Evolutionary conservation across 2,329 filamentous ascomycete species (phyloP), one percentile per base, ranked within the genome.

Genomic region (Botrytis fabae): DNA sequence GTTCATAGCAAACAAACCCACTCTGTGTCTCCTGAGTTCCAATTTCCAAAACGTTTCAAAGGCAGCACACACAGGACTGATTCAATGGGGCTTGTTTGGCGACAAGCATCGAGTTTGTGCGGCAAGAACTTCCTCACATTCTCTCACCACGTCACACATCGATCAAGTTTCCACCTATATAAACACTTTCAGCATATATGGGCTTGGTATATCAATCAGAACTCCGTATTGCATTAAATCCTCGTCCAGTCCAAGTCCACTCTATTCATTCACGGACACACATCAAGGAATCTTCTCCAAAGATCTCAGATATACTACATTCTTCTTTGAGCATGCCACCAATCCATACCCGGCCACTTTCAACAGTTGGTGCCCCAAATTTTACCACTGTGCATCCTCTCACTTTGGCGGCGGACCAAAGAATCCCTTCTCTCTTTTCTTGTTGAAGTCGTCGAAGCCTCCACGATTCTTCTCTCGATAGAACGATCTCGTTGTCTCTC

Each of bases 341-440:
- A 73, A 98, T 86, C 94, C 95, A 98, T 64, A 88, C 84, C 76
- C 93, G 89, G 6, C 91, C 94, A 40, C 91, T 92, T 81, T 98
- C 94, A 38, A 97, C 91, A 62, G 91, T 91, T 71, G 86, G 87
- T 1, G 95, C 93, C 1, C 93, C 94, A 81, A 98, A 97, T 81
- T 98, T 98, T 77, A 98, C 92, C 40, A 98, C 87, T 5, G 96
- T 91, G 79, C 95, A 97, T 6, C 93, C 92, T 70, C 94, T 87
- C 48, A 97, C 90, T 40, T 87, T 88, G 22, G 94, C 93, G 20
- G 92, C 93, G 40, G 94, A 95, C 93, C 94, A 97, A 5, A 95
- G 84, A 5, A 97, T 82, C 25, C 88, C 88, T 66, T 87, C 84
- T 16, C 82, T 79, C 74, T 83, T 86, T 81, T 96, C 92, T 79